A percentile compares a stretch with the other conserved stretches of the same genome.
Conservation (phyloP, 495 filamentous ascomycete species). For the Cenococcum geophilum region DNA sequence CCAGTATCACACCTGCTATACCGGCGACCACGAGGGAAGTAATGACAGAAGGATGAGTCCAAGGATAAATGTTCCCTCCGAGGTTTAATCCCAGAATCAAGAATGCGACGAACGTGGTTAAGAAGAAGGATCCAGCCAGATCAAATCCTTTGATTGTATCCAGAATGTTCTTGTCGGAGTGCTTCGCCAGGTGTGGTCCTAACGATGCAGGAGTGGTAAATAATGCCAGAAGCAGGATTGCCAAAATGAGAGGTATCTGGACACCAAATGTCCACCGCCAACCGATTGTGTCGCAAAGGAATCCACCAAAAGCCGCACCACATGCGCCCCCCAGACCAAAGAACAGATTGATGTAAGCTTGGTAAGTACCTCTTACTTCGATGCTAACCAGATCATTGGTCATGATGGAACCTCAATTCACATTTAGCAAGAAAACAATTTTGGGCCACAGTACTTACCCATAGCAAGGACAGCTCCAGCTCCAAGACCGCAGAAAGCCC, state of each 20-base stretch:
- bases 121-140: conserved; percentile 55
- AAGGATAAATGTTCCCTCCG: conserved; percentile 69
- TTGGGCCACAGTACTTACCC: conserved; percentile 35
- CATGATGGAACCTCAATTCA: conserved; percentile 50
- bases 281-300: conserved; percentile 65
- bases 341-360: conserved; percentile 68
- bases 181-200: conserved; percentile 47
- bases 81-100: conserved; percentile 70
- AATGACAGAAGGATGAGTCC: conserved; percentile 66
- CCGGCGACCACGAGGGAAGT: conserved; percentile 52
- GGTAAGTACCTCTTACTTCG: conserved; percentile 66
- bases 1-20: conserved; percentile 52
- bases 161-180: conserved; percentile 44
- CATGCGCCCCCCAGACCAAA: conserved; percentile 58
- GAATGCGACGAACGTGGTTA: conserved; percentile 58
- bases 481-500: conserved; percentile 67
- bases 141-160: conserved; percentile 64
- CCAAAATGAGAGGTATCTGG: conserved; percentile 58
- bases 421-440: conserved; percentile 1
- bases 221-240: conserved; percentile 52
- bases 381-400: conserved; percentile 70
- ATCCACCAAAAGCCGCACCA: conserved; percentile 67
- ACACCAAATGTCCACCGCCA: conserved; percentile 68
- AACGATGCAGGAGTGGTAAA: conserved; percentile 56
- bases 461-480: conserved; percentile 69